Conservation (phyloP, 2,329 filamentous ascomycete genomes). For the Colletotrichum australisinense region DNA sequence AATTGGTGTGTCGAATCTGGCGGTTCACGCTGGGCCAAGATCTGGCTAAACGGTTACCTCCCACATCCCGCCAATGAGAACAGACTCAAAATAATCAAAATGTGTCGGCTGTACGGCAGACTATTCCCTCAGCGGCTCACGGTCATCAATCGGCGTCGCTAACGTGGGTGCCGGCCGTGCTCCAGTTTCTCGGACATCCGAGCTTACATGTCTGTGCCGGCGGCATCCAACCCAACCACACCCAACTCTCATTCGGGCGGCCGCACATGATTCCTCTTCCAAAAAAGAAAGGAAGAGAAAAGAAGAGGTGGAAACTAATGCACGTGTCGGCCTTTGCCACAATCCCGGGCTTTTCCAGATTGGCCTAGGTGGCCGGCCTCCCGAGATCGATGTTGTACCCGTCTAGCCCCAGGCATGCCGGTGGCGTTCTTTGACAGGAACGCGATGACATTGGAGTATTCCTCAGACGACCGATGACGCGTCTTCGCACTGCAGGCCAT, state of each 20-base stretch:
- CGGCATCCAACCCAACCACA: neutral
- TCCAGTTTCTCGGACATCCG: constrained; percentile 18
- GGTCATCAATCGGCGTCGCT: neutral
- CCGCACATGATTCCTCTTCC: neutral
- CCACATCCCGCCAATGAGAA: neutral
- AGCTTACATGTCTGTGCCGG: neutral
- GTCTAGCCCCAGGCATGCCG: neutral
- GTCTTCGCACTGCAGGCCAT: neutral
- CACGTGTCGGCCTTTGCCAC: constrained; percentile 27
- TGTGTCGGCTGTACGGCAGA: constrained; percentile 16
- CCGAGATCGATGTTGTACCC: neutral
- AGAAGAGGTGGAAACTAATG: constrained; percentile 26
- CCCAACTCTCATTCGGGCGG: neutral
- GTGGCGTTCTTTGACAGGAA: neutral
- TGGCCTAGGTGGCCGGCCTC: constrained; percentile 12
- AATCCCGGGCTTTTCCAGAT: constrained; percentile 10
- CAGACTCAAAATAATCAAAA: neutral
- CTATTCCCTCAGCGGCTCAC: neutral
- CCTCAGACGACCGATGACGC: neutral
- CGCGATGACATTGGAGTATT: too few relatives aligned
- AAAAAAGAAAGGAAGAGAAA: neutral
- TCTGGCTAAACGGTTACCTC: neutral
- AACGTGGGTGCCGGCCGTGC: constrained; percentile 1
- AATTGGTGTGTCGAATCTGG: neutral
- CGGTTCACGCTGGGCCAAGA: neutral